Evolutionary conservation across 371 early-diverging fungal genomes (phyloP).

Genomic region (Mucor ambiguus): DNA sequence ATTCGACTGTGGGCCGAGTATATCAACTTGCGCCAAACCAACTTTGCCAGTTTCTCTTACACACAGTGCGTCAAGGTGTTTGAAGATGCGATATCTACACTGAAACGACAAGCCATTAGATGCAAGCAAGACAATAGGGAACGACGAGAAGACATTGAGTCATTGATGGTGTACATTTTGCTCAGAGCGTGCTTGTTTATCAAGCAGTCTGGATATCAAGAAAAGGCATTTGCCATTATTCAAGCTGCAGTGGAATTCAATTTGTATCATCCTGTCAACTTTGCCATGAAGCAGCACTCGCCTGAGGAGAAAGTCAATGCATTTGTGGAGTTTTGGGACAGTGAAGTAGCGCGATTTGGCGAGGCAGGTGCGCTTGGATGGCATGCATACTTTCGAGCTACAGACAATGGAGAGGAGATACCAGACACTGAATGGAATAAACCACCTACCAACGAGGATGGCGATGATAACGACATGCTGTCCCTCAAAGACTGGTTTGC

Average conservation of each 20-base stretch:
- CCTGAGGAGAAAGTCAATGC: constrained; percentile 55
- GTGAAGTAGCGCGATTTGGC: constrained; percentile 75
- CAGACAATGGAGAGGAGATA: constrained; percentile 22
- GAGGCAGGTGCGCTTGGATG: constrained; percentile 74
- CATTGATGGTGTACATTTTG: constrained; percentile 65
- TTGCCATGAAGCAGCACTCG: constrained; percentile 14
- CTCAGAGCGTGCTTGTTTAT: constrained; percentile 66
- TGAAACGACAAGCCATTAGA: constrained; percentile 21
- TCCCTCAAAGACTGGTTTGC: constrained; percentile 14
- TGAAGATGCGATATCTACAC: constrained; percentile 60
- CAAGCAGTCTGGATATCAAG: constrained; percentile 72
- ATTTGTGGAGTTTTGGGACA: constrained; percentile 81
- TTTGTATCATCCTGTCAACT: constrained; percentile 61
- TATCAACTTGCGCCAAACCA: constrained; percentile 74
- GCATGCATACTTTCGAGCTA: constrained; percentile 34
- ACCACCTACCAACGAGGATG: neutral
- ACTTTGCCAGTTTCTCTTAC: constrained; percentile 70
- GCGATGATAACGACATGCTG: constrained; percentile 26
- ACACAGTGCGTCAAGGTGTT: constrained; percentile 63
- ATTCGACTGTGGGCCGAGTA: constrained; percentile 77
- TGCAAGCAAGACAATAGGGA: constrained; percentile 12
- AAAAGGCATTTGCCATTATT: constrained; percentile 65
- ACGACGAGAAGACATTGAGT: constrained; percentile 55
- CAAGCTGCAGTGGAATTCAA: constrained; percentile 79
- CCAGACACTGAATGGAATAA: neutral